phyloP scores from a whole-genome alignment of 345 rosid genomes.

The Salix purpurea region DNA sequence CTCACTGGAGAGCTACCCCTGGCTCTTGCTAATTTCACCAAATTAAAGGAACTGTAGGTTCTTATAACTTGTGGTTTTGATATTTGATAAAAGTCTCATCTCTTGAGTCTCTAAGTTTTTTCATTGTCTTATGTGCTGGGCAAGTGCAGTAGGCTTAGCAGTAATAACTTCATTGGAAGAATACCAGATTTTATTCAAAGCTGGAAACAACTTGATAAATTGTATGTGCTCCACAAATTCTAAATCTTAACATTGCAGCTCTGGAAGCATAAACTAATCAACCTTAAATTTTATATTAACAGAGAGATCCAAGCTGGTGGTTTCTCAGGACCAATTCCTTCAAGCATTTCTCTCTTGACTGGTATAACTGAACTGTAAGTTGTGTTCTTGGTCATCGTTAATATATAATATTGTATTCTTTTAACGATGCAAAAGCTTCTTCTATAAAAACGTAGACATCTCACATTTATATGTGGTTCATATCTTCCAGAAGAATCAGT shows the following conservation, averaged over 20 bases:
- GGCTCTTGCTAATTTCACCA: conserved; percentile 9
- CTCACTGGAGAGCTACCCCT: conserved; percentile 12
- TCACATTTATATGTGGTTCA: background rate
- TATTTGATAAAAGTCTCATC: background rate
- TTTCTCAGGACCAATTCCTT: conserved; percentile 20
- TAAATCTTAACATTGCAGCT: background rate
- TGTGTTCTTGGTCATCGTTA: background rate
- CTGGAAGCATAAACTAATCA: background rate
- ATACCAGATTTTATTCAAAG: conserved; percentile 5
- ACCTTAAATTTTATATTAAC: background rate
- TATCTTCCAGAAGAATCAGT: conserved; percentile 11
- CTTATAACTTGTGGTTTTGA: background rate
- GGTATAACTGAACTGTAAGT: conserved; percentile 10
- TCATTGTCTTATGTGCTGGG: background rate
- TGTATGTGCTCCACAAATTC: background rate
- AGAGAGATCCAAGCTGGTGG: conserved; percentile 19
- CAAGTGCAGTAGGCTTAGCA: conserved; percentile 13
- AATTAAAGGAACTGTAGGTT: conserved; percentile 7
- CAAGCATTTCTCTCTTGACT: background rate
- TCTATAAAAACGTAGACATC: background rate
- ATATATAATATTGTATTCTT: background rate
- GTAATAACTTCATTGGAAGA: conserved; percentile 13
- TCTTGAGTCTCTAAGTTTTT: background rate
- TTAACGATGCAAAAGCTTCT: background rate
- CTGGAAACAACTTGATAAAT: conserved; percentile 1